Evolutionary conservation across 768 basidiomycete genomes (phyloP), one percentile per base, ranked within the genome.

Genomic region (Trametopsis cervina): DNA sequence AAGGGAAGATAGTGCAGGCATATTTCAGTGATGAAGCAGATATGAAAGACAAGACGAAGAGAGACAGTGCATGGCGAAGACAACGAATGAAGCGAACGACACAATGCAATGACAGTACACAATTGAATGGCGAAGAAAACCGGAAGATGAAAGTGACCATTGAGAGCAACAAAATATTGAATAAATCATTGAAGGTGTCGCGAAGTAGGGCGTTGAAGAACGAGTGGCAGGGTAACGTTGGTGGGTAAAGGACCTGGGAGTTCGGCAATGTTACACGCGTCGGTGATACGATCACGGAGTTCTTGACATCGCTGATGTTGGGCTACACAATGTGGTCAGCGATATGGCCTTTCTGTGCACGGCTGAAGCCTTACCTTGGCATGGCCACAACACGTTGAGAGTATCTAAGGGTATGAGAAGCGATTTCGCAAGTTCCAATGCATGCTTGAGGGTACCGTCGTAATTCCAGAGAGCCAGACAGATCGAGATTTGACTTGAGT

Each of bases 371-470:
- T 60, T 49, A 76, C 75, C 65, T 40, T 65, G 65, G 44, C 73
- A 77, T 2, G 83, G 83, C 86, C 87, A 89, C 24, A 88, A 67
- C 20, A 70, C 71, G 54, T 82, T 84, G 61, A 87, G 70, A 13
- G 78, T 75, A 46, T 89, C 85, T 27, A 86, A 68, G 2, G 81
- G 75, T 9, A 72, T 58, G 22, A 87, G 66, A 48, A 89, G 76
- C 0, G 72, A 69, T 59, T 85, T 85, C 4, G 77, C 88, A 10
- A 88, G 69, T 21, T 82, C 74, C 24, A 89, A 62, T 7, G 84
- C 83, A 25, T 75, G 71, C 44, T 69, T 61, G 21, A 87, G 67
- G 3, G 72, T 65, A 4, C 66, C 72, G 59, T 89, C 83, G 47
- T 77, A 71, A 43, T 73, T 73, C 81, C 82, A 89, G 17, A 89